Evolutionary conservation across 306 rosid species (phyloP), one percentile per base, ranked within the genome.

Genomic region (Trifolium repens): DNA sequence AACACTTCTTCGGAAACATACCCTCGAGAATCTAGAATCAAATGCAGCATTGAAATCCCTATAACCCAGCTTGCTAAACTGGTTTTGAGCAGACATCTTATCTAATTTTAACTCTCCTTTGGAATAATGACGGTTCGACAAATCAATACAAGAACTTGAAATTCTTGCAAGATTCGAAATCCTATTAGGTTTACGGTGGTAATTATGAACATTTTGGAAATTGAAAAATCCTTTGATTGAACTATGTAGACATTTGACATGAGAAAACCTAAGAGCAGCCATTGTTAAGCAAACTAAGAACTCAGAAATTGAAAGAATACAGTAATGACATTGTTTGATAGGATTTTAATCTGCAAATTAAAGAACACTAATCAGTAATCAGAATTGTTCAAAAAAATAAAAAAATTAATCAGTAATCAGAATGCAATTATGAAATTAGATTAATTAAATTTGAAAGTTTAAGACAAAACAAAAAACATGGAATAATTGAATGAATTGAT

Each of bases 241-340:
- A 74, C 66, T 79, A 62, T 60, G 43, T 44, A 89, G 59, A 30
- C 69, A 39, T 59, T 83, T 93, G 67, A 83, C 58, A 52, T 54
- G 8, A 61, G 78, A 85, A 81, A 67, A 55, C 85, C 87, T 88
- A 32, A 40, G 40, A 68, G 82, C 68, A 16, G 88, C 89, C 98
- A 93, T 89, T 35, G 49, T n/a, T 62, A 55, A 76, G 40, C 60
- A 82, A 24, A 65, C 74, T 19, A 80, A 35, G 46, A 85, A 32
- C 72, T 85, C 63, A 70, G 35, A 79, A 73, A 40, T 70, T 27
- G 40, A 66, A 43, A 61, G 67, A 37, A 66, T 19, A 75, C 74
- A 78, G 47, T 40, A 30, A 57, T 46, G 72, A 1, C 72, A 78
- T 77, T 27, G 69, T 67, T 40, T 74, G 71, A 55, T 12, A 46